Evolutionary conservation across 352 stramenopile genomes (phyloP).

Genomic region (Phytophthora cryptogea): DNA sequence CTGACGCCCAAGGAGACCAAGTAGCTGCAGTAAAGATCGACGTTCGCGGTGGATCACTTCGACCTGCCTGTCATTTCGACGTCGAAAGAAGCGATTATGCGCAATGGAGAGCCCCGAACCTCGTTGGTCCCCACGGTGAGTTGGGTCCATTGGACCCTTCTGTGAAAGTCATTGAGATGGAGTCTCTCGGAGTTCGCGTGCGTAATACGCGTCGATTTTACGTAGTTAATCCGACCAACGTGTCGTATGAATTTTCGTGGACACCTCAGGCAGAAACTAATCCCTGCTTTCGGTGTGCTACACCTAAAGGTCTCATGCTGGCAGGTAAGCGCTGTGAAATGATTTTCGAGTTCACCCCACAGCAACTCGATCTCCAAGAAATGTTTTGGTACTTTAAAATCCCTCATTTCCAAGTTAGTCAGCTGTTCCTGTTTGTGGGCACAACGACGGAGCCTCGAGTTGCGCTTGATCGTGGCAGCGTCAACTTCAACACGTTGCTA

Average conservation of each 20-base stretch:
- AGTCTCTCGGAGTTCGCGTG: slow-evolving; percentile 89
- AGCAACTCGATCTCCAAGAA: slow-evolving; percentile 89
- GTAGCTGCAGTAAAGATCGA: slow-evolving; percentile 43
- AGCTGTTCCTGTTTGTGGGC: slow-evolving; percentile 93
- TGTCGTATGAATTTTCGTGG: slow-evolving; percentile 95
- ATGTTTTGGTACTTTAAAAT: slow-evolving; percentile 94
- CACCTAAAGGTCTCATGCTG: slow-evolving; percentile 91
- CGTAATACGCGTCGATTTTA: slow-evolving; percentile 93
- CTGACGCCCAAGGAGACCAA: slow-evolving; percentile 4
- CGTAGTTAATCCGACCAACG: slow-evolving; percentile 93
- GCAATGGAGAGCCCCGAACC: slow-evolving; percentile 56
- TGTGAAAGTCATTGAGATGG: slow-evolving; percentile 92
- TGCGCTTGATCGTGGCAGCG: slow-evolving; percentile 79
- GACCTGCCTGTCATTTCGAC: slow-evolving; percentile 94
- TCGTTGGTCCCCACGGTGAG: slow-evolving; percentile 84
- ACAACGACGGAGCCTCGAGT: slow-evolving; percentile 92
- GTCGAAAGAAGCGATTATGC: slow-evolving; percentile 91
- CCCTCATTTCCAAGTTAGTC: slow-evolving; percentile 85
- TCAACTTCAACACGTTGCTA: slow-evolving; percentile 94
- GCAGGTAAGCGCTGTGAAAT: slow-evolving; percentile 94
- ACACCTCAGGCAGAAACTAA: slow-evolving; percentile 72
- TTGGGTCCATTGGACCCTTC: slow-evolving; percentile 83
- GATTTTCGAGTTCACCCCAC: slow-evolving; percentile 96
- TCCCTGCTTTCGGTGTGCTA: slow-evolving; percentile 90
- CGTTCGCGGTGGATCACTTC: slow-evolving; percentile 75